Percentiles rank a stretch among this genome's conserved stretches.
These are phyloP conservation scores for Combretum micranthum DNA, from an alignment of 345 rosid species.

Conservation along the genomic window DNA sequence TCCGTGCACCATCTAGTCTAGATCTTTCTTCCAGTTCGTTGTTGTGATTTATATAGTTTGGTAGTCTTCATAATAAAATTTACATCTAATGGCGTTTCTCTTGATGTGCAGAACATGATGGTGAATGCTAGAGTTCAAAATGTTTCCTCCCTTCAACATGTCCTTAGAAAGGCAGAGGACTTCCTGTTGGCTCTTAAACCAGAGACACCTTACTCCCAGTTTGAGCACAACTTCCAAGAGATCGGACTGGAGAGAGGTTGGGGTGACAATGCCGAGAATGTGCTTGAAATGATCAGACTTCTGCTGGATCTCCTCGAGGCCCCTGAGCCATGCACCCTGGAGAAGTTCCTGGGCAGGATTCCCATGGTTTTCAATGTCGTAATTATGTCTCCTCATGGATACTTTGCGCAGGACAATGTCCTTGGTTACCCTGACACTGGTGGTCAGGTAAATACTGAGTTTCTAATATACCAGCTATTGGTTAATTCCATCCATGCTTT, in stretches of 20 bases:
- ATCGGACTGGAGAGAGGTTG: constrained; percentile 94
- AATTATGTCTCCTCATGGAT: constrained; percentile 93
- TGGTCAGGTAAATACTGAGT: constrained; percentile 55
- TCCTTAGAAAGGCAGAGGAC: constrained; percentile 87
- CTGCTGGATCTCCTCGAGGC: constrained; percentile 95
- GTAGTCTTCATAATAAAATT: too few relatives aligned
- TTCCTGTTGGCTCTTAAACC: constrained; percentile 44
- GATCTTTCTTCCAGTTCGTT: too few relatives aligned
- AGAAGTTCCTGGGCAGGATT: constrained; percentile 77
- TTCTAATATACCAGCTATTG: neutral
- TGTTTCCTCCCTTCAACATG: constrained; percentile 59
- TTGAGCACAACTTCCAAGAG: constrained; percentile 81
- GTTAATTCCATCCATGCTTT: neutral
- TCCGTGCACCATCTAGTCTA: neutral
- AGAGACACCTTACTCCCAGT: constrained; percentile 48
- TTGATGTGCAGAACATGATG: constrained; percentile 64
- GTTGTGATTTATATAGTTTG: too few relatives aligned
- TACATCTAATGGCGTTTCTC: neutral
- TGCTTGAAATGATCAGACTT: constrained; percentile 81
- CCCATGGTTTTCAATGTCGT: constrained; percentile 98
- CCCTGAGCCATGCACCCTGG: constrained; percentile 93
- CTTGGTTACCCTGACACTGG: constrained; percentile 98
- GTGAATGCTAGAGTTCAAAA: constrained; percentile 67
- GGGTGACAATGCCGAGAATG: constrained; percentile 85
- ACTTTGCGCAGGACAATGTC: constrained; percentile 93